Base-by-base conservation (phyloP, 129 eudicot genomes). In the Lonicera japonica region DNA sequence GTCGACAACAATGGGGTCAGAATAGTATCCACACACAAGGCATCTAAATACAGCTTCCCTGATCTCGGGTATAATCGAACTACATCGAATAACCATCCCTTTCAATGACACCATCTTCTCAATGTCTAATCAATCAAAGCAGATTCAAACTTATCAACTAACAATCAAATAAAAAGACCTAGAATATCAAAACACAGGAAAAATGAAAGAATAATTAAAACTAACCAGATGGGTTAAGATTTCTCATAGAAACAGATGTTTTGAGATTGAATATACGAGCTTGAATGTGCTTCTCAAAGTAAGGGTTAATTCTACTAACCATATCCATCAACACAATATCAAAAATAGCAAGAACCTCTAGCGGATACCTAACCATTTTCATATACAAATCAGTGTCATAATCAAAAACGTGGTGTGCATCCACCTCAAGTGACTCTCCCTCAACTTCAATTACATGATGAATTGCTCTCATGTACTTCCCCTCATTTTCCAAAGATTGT, bases 41-140 rank as follows among this genome's bases (percentile, higher is more conserved):
- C 98, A 91, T 64, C 90, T 82, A 61, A 92, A 92, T 6, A 88
- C 80, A 11, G 92, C 99, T 77, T 77, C 90, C 53, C 95, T 74
- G 66, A 92, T 82, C 73, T 82, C 87, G 2, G 86, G 94, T 65
- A 84, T 82, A 34, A 87, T 76, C 3, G 87, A 77, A 56, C 96
- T 92, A 73, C 95, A 82, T 41, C 95, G 79, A 54, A 91, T 91
- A 61, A 88, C 65, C 99, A 92, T 92, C 54, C 99, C 99, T 71
- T 92, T 92, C 76, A 92, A 23, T 15, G 96, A 88, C 56, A 92
- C 95, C 99, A 92, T 88, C 89, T 88, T 92, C 77, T 92, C 99
- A 73, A 92, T 86, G 81, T 92, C 99, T 92, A 55, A 47, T 25
- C 46, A 80, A 60, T 19, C 29, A 63, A 58, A 69, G 25, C 11